A percentile compares a stretch with the other conserved stretches of the same genome.
These are phyloP conservation scores for Aspergillus luchuensis DNA, from an alignment of 2,329 filamentous ascomycete species.

Conservation along the genomic window DNA sequence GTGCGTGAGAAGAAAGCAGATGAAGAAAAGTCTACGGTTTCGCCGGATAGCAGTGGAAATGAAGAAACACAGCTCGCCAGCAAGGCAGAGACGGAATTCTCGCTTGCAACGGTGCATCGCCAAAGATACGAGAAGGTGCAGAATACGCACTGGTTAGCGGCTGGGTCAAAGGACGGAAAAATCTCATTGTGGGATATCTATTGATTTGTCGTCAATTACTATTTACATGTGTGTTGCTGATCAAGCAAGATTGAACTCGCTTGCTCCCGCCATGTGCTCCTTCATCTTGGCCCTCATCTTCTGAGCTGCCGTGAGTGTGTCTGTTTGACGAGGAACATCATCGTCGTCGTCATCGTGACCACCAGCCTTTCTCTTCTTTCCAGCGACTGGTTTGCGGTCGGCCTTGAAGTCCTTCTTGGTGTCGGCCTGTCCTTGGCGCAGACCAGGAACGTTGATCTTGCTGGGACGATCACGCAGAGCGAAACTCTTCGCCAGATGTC, in stretches of 20 bases:
- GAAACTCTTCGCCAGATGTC: slow-evolving; percentile 92
- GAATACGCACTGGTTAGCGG: slow-evolving; percentile 82
- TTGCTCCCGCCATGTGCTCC: slow-evolving; percentile 54
- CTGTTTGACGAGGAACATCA: slow-evolving; percentile 31
- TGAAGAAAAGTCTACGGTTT: not conserved
- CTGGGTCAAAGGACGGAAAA: slow-evolving; percentile 91
- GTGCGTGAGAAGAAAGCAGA: not conserved
- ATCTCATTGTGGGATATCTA: slow-evolving; percentile 96
- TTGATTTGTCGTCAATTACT: slow-evolving; percentile 45
- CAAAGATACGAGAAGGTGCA: slow-evolving; percentile 66
- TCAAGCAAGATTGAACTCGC: slow-evolving; percentile 62
- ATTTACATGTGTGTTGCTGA: slow-evolving; percentile 27
- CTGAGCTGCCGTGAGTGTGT: slow-evolving; percentile 50
- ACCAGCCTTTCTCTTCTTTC: slow-evolving; percentile 39
- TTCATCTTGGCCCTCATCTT: slow-evolving; percentile 58
- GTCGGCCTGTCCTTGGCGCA: slow-evolving; percentile 52
- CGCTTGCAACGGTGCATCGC: slow-evolving; percentile 59
- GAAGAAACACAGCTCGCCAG: slow-evolving; percentile 9
- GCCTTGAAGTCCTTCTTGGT: slow-evolving; percentile 52
- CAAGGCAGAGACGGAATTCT: slow-evolving; percentile 18
- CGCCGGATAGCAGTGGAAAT: not conserved
- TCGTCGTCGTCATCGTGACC: slow-evolving; percentile 29
- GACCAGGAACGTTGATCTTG: slow-evolving; percentile 64
- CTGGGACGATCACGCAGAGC: slow-evolving; percentile 85
- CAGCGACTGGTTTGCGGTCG: slow-evolving; percentile 39